These are phyloP conservation scores for Hysterangium stoloniferum DNA, from an alignment of 768 basidiomycete species.

Conservation along the genomic window DNA sequence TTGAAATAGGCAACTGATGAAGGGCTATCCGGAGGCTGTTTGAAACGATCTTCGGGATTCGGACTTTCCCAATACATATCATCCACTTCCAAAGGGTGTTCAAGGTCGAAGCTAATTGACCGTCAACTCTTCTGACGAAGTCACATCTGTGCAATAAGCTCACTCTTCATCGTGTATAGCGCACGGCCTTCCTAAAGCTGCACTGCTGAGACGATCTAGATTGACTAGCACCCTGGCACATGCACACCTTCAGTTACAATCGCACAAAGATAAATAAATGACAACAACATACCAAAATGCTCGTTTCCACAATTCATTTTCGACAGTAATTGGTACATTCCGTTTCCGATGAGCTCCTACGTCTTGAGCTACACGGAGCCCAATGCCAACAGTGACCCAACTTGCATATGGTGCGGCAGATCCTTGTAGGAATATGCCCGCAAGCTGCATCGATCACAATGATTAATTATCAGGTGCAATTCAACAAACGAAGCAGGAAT, in stretches of 20 bases:
- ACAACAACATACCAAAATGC: slow-evolving; percentile 32
- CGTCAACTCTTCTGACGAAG: slow-evolving; percentile 23
- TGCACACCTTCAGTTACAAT: slow-evolving; percentile 6
- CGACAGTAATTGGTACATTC: slow-evolving; percentile 28
- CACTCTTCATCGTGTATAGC: slow-evolving; percentile 71
- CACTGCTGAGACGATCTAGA: slow-evolving; percentile 26
- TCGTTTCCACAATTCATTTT: slow-evolving; percentile 68
- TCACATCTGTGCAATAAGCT: slow-evolving; percentile 22
- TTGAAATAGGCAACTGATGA: slow-evolving; percentile 51
- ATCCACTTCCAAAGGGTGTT: slow-evolving; percentile 68
- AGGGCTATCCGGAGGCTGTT: slow-evolving; percentile 54
- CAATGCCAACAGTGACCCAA: slow-evolving; percentile 61
- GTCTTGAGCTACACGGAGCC: slow-evolving; percentile 67
- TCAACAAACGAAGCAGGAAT: slow-evolving; percentile 12
- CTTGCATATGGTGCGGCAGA: slow-evolving; percentile 53
- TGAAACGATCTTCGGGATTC: slow-evolving; percentile 49
- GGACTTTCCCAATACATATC: slow-evolving; percentile 68
- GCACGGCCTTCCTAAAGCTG: slow-evolving; percentile 57
- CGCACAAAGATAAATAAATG: slow-evolving; percentile 13
- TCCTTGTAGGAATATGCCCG: slow-evolving; percentile 45
- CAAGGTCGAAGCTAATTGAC: slow-evolving; percentile 55
- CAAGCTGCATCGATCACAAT: slow-evolving; percentile 14
- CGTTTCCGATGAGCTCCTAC: slow-evolving; percentile 58
- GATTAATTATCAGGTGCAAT: slow-evolving; percentile 14
- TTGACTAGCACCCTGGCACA: slow-evolving; percentile 12